A percentile compares a stretch with the other conserved stretches of the same genome.
Conservation (phyloP, 169 alveolate genomes). For the Blepharisma undulans region DNA sequence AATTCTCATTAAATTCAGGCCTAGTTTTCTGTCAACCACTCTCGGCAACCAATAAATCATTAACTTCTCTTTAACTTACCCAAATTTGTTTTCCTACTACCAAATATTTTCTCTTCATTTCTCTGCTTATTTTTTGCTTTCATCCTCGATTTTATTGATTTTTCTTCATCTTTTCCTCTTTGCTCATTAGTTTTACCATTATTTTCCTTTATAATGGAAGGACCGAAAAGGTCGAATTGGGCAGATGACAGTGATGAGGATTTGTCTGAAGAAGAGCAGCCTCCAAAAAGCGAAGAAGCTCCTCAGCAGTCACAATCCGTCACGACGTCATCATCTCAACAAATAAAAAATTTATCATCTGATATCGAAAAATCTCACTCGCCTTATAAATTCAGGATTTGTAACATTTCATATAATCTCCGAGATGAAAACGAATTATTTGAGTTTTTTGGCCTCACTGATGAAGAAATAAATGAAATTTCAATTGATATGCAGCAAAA, state of each 20-base stretch:
- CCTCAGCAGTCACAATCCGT: neutral
- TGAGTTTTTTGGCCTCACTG: neutral
- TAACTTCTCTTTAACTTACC: too few species aligned
- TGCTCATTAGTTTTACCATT: too few species aligned
- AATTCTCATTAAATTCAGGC: too few species aligned
- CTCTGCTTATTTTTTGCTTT: too few species aligned
- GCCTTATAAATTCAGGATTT: neutral
- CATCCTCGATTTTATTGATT: neutral
- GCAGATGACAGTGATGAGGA: conserved; percentile 27
- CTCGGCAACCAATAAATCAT: too few species aligned
- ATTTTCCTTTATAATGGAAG: neutral
- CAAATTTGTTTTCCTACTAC: too few species aligned
- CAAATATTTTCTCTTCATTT: too few species aligned
- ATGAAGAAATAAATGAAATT: neutral
- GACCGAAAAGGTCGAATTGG: conserved; percentile 20
- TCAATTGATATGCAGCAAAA: neutral
- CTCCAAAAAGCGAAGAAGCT: neutral
- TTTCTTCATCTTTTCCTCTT: too few species aligned
- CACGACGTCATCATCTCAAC: neutral
- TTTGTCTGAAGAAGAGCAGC: neutral
- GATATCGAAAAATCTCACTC: neutral
- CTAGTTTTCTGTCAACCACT: too few species aligned
- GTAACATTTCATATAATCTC: neutral
- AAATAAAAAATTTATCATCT: neutral
- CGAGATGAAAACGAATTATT: neutral